Percentiles rank a stretch among this genome's conserved stretches.
Evolutionary conservation across 2,329 filamentous ascomycete species (phyloP).

Genomic region (Aspergillus sp.): DNA sequence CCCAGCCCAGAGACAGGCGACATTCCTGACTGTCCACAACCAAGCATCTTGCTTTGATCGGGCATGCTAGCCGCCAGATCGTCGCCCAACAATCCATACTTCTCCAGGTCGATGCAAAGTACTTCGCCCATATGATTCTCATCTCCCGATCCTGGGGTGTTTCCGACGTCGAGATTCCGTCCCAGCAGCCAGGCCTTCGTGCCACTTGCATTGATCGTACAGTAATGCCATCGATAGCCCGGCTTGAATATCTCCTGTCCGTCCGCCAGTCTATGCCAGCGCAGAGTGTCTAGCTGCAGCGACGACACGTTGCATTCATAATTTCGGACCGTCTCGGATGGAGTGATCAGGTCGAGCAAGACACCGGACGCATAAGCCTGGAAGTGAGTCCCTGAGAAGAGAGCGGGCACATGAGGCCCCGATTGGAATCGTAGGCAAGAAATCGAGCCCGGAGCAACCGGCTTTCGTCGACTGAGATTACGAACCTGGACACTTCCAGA

Average conservation of each 20-base stretch:
- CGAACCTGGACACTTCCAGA: conserved; percentile 52
- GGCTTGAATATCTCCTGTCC: conserved; percentile 86
- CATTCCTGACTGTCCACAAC: conserved; percentile 45
- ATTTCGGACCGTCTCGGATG: conserved; percentile 73
- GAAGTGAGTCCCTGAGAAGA: conserved; percentile 87
- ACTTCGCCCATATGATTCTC: conserved; percentile 94
- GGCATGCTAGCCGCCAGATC: conserved; percentile 51
- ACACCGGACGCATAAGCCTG: conserved; percentile 90
- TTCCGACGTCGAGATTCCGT: conserved; percentile 65
- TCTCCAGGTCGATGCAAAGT: conserved; percentile 82
- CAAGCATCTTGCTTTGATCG: conserved; percentile 38
- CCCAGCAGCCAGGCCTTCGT: conserved; percentile 97
- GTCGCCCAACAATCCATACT: conserved; percentile 83
- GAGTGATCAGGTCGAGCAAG: conserved; percentile 87
- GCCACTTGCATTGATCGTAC: conserved; percentile 86
- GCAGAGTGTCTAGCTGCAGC: conserved; percentile 72
- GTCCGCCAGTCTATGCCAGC: conserved; percentile 92
- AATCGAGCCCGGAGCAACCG: conserved; percentile 71
- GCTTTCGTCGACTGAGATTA: conserved; percentile 41
- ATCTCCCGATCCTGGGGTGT: conserved; percentile 59
- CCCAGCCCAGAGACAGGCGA: conserved; percentile 59
- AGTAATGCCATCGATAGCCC: conserved; percentile 97
- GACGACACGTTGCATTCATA: conserved; percentile 86
- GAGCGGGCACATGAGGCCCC: conserved; percentile 74
- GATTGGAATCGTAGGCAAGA: conserved; percentile 84